Base-by-base conservation (phyloP, 768 basidiomycete species). In the Russula vinacea region DNA sequence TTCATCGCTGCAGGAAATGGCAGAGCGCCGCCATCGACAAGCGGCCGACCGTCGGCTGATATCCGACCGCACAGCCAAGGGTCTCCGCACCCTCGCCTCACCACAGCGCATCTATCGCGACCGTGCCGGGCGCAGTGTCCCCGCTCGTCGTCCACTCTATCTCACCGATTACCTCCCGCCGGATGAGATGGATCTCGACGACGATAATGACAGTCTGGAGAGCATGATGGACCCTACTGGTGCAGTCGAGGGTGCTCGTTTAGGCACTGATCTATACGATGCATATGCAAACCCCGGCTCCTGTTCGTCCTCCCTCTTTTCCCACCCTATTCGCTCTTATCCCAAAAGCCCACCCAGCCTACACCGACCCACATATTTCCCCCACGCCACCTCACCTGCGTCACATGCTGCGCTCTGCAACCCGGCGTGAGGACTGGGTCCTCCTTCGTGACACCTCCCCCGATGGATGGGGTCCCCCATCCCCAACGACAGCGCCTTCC, bases 131-230 rank as follows among this genome's bases (percentile, higher is more conserved):
- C 66, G 66, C 10, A 45, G 58, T n/a, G 53, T 60, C 3, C 5
- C 40, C 17, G 22, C 52, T n/a, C 66, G 54, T 22, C 11, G 71
- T n/a, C 56, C 66, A 8, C 62, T 76, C 35, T 80, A 83, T 62
- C 74, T 83, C 55, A 70, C 81, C 10, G 85, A 84, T 50, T 84
- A 83, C 65, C 73, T 84, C 3, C 80, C 83, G 17, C 79, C 83
- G 3, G 79, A 79, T 56, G 82, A 86, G 67, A 77, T 85, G 70
- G 84, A 84, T 72, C 60, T 69, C 16, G 72, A 73, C 24, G 84
- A 85, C 29, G 88, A 86, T 3, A 86, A 88, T n/a, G 87, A 87
- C 39, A 84, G 85, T 40, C 74, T 84, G 61, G 81, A 79, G 39
- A 75, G 75, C 55, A 50, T 68, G 71, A 59, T 82, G 62, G 75